Evolutionary conservation across 1,284 basidiomycete genomes (phyloP), one percentile per base, ranked within the genome.

Genomic region (Irpex sp.): DNA sequence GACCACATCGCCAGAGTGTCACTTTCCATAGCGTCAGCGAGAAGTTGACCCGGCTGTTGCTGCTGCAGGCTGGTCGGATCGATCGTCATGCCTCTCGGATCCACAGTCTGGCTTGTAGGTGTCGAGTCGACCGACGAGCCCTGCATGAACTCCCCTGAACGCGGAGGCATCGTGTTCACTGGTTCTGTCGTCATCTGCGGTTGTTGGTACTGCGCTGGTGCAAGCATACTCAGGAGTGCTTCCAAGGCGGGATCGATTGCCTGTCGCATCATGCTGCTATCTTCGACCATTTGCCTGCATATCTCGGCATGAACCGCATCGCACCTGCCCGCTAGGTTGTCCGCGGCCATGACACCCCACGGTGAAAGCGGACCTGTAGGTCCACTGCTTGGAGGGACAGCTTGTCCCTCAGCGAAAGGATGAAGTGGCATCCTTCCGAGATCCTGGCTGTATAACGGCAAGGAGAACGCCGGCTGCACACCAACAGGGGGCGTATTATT

Each of bases 1-100:
- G 58, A 59, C 57, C 62, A 63, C 62, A 63, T 63, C 49, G 48
- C 62, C 57, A 54, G 21, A n/a, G 51, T 59, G 37, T 71, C 70
- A 34, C 70, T 56, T 9, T 56, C 54, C 54, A 56, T 13, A 11
- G 54, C n/a, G 7, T 56, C 54, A 13, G 54, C 11, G 8, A 31
- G 5, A 17, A 31, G 31, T 13, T 6, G 34, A 56, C 11, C 11
- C 54, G 54, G 17, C 13, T 13, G 13, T 21, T 13, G 13, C 17
- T 51, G 49, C 26, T 56, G 54, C 13, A 36, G 6, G 54, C 26
- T 13, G 9, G 21, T 13, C 34, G 54, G 34, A 34, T 56, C 26
- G 54, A 36, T 21, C 31, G 54, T 36, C 21, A 31, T 56, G 54
- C 9, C 17, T 9, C 54, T 36, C 34, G 54, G 26, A 56, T 36